Base-by-base conservation (phyloP, 805 yeast species). In the Clavispora santaluciae region DNA sequence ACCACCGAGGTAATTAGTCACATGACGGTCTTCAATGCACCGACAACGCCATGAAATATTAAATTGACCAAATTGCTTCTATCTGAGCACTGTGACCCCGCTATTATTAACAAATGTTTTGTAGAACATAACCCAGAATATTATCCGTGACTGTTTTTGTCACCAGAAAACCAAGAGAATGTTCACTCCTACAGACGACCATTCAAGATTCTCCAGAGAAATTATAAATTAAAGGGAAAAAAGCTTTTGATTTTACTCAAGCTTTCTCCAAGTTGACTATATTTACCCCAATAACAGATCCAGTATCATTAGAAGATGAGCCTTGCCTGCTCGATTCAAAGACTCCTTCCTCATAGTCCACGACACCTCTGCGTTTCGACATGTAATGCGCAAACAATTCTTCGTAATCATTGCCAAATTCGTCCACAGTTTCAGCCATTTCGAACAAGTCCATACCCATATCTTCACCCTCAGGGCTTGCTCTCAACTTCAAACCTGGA, bases 391-490 rank as follows among this genome's bases (percentile, higher is more conserved):
- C 35, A 49, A 60, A 59, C 36, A 58, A 54, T 21, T 43, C 55
- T 21, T 55, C 63, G 42, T 57, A 60, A 28, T 65, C 63, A 43
- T 57, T 68, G 15, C 62, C 71, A 35, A 59, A 56, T 44, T 63
- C 68, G 48, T 70, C 75, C 22, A 62, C 52, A 41, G 66, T 60
- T 43, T 75, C 80, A n/a, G 70, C 70, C 75, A 75, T 71, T 49
- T 75, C 79, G 38, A 50, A 65, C 38, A 63, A 49, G 50, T 75
- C 81, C 66, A 75, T 66, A 23, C 80, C 81, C 67, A 70, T 61
- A 31, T 64, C 70, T 55, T 76, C 80, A 17, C 61, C 76, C 47
- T 68, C 77, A 15, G 59, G 68, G 16, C 59, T 35, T 6, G 69
- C 74, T 54, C 75, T 69, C 48, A 76, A 56, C 42, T 68, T 59